These are phyloP conservation scores for Olyra latifolia DNA, from an alignment of 176 grass and related monocot species.

Conservation along the genomic window DNA sequence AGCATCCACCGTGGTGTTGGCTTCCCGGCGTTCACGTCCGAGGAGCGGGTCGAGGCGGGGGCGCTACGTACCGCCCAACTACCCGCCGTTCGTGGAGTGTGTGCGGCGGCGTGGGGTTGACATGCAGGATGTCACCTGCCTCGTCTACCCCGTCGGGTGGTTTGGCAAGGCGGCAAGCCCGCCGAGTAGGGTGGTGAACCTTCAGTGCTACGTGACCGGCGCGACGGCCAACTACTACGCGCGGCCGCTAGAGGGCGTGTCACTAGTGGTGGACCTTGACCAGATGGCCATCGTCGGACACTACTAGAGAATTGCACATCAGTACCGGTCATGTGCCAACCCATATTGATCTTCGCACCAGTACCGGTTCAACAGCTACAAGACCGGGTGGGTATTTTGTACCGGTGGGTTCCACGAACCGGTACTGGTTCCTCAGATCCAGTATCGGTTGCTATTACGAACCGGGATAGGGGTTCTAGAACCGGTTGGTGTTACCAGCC, in stretches of 20 bases:
- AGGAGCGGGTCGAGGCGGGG: constrained; percentile 49
- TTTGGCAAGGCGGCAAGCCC: constrained; percentile 10
- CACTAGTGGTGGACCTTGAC: constrained; percentile 70
- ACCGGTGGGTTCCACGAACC: too few species aligned
- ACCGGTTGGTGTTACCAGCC: too few species aligned
- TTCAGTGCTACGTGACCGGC: constrained; percentile 50
- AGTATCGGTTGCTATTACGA: too few species aligned
- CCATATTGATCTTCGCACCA: too few species aligned
- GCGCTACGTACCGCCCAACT: constrained; percentile 34
- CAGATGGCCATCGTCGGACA: constrained; percentile 63
- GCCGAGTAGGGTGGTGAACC: constrained; percentile 36
- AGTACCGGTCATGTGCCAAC: too few species aligned
- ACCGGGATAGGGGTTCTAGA: too few species aligned
- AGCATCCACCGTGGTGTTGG: constrained; percentile 39
- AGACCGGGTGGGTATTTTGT: too few species aligned
- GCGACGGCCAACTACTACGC: constrained; percentile 59
- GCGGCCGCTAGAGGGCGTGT: constrained; percentile 66
- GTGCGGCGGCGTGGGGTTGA: constrained; percentile 39
- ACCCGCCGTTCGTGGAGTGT: constrained; percentile 59
- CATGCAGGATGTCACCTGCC: constrained; percentile 53
- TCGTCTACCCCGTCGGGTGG: constrained; percentile 56
- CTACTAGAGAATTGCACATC: too few species aligned
- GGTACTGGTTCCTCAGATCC: too few species aligned
- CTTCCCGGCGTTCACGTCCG: constrained; percentile 52
- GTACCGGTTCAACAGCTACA: too few species aligned